These are phyloP conservation scores for Tetraselmis striata DNA, from an alignment of 139 green algal species.

Conservation along the genomic window DNA sequence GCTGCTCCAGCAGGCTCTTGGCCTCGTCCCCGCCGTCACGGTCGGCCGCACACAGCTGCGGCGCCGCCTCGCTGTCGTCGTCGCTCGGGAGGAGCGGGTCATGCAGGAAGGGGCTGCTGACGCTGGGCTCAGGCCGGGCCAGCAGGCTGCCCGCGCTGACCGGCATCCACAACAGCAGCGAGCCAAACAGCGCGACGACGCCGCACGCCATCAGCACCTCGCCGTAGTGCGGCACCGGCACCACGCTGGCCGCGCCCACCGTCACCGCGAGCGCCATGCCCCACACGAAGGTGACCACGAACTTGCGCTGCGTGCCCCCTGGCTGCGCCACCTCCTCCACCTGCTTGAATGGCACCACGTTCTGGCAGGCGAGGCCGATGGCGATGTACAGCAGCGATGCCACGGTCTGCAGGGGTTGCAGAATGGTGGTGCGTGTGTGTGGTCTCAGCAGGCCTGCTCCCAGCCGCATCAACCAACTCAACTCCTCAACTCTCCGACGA, in stretches of 20 bases:
- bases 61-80: not conserved
- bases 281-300: not conserved
- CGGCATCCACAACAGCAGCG: not conserved
- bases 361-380: not conserved
- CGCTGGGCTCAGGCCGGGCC: not conserved
- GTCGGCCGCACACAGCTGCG: not conserved
- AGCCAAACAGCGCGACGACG: not conserved
- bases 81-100: not conserved
- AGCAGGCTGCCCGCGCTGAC: not conserved
- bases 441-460: too few species aligned
- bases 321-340: not conserved
- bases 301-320: not conserved
- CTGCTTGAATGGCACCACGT: not conserved
- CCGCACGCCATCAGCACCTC: not conserved
- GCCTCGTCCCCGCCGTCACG: not conserved
- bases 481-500: too few species aligned
- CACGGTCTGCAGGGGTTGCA: not conserved
- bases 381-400: not conserved
- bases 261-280: not conserved
- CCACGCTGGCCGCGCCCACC: not conserved
- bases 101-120: not conserved
- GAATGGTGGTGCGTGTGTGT: too few species aligned
- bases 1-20: not conserved
- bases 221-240: not conserved
- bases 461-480: too few species aligned